Evolutionary conservation across 495 filamentous ascomycete genomes (phyloP).

Genomic region (Gamarada debralockiae): DNA sequence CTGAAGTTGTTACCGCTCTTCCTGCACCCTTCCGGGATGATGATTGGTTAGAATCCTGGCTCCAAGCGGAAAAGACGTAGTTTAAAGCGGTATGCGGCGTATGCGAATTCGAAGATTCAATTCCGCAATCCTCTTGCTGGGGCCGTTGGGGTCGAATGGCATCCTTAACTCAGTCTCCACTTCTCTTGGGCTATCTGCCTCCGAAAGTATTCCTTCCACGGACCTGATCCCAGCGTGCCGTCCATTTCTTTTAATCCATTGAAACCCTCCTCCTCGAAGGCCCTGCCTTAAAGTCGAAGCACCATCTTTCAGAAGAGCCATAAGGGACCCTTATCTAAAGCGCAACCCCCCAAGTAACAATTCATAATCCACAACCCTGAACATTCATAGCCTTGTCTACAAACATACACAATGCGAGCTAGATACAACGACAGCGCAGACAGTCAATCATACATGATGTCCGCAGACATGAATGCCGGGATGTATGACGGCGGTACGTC

Average conservation of each 20-base stretch:
- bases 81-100: slow-evolving; percentile 3
- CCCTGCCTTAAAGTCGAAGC: neutral
- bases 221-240: neutral
- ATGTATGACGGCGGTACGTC: slow-evolving; percentile 24
- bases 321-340: too few relatives aligned
- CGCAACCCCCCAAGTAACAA: too few relatives aligned
- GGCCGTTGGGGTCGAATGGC: neutral
- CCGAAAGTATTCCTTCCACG: neutral
- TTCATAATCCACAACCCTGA: neutral
- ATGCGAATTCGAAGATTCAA: neutral
- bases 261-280: neutral
- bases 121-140: neutral
- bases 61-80: neutral
- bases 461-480: slow-evolving; percentile 12
- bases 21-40: neutral
- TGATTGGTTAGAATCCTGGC: neutral
- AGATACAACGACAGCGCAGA: slow-evolving; percentile 16
- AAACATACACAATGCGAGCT: slow-evolving; percentile 8
- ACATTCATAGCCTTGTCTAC: neutral
- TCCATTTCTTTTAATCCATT: too few relatives aligned
- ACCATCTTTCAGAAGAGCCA: too few relatives aligned
- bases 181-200: neutral
- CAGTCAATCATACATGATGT: slow-evolving; percentile 11
- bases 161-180: neutral
- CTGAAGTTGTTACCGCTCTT: neutral